Evolutionary conservation across 139 green algal species (phyloP), one percentile per base, ranked within the genome.

Genomic region (Haematococcus sp.): DNA sequence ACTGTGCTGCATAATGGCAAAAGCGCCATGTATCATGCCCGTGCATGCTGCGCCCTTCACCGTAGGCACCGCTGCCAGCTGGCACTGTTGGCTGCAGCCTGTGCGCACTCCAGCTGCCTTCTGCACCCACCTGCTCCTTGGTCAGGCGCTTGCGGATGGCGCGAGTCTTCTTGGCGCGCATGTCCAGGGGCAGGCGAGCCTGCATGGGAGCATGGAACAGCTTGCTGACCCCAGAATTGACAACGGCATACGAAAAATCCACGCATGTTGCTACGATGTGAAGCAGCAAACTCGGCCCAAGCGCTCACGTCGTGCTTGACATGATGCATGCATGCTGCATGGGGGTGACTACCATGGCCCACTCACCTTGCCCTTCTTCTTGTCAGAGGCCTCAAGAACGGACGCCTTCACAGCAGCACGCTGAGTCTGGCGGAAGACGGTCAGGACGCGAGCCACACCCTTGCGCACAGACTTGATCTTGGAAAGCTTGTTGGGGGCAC

Each of bases 381-480:
- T 88, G 5, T 86, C 91, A 7, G 81, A 89, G 43, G 95, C 86
- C 52, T 93, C 83, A 30, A 51, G 73, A 69, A 88, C 85, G 69
- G 82, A 86, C 44, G 65, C 83, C 49, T 74, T 81, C 33, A 99
- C 84, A 2, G 92, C 91, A 11, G 78, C 73, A 43, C 90, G 88
- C 91, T 97, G 91, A 68, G 93, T 97, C 78, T 98, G 92, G 79
- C 83, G 90, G 79, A 98, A 94, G 34, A 99, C 80, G 15, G 96
- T 99, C 72, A 97, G 77, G 51, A 98, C 92, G 74, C 93, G 93
- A 17, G 96, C 95, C 68, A 99, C 97, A 61, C 84, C 89, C 85
- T 98, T 94, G 70, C 96, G 88, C 55, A 99, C 95, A 33, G 97
- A 90, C 89, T 99, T 99, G 85, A 99, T 99, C 87, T 99, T 99